Percentiles rank a stretch among this genome's conserved stretches.
phyloP scores from a whole-genome alignment of 1,284 basidiomycete species.

The Heliocybe sulcata region DNA sequence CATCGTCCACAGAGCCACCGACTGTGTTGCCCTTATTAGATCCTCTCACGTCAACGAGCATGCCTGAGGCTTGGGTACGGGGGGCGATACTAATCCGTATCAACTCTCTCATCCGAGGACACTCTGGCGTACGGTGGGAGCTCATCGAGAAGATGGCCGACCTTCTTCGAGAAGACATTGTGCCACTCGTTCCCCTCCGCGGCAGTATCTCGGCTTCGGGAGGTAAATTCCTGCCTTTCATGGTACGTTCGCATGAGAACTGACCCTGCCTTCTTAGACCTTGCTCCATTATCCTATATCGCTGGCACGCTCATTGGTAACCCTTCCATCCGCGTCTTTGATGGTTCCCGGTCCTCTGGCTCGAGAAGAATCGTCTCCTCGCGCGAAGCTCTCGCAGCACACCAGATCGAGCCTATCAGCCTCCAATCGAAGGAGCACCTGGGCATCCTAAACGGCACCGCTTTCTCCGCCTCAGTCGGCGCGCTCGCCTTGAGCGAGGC shows the following conservation, averaged over 20 bases:
- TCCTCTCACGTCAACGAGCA: slow-evolving; percentile 59
- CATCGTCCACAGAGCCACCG: slow-evolving; percentile 36
- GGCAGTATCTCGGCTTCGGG: slow-evolving; percentile 82
- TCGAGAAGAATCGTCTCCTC: slow-evolving; percentile 53
- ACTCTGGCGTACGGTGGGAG: slow-evolving; percentile 80
- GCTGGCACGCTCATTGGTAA: slow-evolving; percentile 76
- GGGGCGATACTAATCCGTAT: slow-evolving; percentile 83
- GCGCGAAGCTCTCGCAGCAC: slow-evolving; percentile 56
- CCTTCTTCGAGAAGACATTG: slow-evolving; percentile 68
- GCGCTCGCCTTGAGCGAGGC: slow-evolving; percentile 67
- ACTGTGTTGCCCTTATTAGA: slow-evolving; percentile 55
- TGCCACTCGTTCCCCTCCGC: slow-evolving; percentile 78
- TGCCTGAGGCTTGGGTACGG: slow-evolving; percentile 90
- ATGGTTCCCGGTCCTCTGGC: slow-evolving; percentile 38
- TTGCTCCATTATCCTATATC: slow-evolving; percentile 79
- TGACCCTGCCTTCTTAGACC: slow-evolving; percentile 34
- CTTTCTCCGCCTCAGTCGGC: slow-evolving; percentile 64
- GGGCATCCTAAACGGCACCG: slow-evolving; percentile 78
- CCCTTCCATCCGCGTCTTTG: slow-evolving; percentile 71
- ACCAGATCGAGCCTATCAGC: slow-evolving; percentile 59
- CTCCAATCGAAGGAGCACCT: slow-evolving; percentile 81
- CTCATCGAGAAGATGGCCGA: slow-evolving; percentile 76
- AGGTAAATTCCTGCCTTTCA: slow-evolving; percentile 31
- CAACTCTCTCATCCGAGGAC: slow-evolving; percentile 84
- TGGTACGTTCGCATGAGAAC: slow-evolving; percentile 1